Evolutionary conservation across 345 rosid species (phyloP).

Genomic region (Mercurialis annua): DNA sequence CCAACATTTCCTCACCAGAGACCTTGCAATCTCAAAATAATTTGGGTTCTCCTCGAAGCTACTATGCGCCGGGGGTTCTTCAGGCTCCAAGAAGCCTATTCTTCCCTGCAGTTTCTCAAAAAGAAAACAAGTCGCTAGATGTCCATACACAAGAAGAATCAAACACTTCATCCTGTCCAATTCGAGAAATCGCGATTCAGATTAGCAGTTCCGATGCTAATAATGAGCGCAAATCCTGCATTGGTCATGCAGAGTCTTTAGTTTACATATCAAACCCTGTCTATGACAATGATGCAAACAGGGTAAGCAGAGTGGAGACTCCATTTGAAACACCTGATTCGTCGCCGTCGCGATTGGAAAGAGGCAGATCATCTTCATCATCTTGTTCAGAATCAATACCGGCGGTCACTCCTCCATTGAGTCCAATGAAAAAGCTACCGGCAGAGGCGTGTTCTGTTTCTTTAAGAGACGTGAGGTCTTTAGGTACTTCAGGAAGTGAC

Average conservation of each 20-base stretch:
- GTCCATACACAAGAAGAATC: conserved; percentile 26
- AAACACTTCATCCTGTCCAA: conserved; percentile 27
- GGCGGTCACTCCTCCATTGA: conserved; percentile 55
- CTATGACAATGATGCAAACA: conserved; percentile 46
- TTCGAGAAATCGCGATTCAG: conserved; percentile 28
- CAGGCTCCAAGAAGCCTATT: conserved; percentile 57
- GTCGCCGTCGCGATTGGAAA: conserved; percentile 67
- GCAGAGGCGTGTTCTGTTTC: conserved; percentile 72
- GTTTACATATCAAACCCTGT: conserved; percentile 89
- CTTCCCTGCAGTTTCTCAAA: conserved; percentile 34
- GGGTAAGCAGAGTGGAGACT: conserved; percentile 32
- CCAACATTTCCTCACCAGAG: conserved; percentile 20
- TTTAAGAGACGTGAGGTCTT: conserved; percentile 48
- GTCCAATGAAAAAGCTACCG: conserved; percentile 84
- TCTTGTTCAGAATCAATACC: conserved; percentile 17
- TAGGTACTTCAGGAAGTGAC: conserved; percentile 54
- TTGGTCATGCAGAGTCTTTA: conserved; percentile 32
- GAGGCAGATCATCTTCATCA: conserved; percentile 22
- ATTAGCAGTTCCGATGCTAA: not conserved
- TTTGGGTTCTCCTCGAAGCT: conserved; percentile 35
- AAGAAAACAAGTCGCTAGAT: conserved; percentile 20
- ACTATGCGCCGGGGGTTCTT: conserved; percentile 63
- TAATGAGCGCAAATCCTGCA: conserved; percentile 20
- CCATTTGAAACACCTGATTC: conserved; percentile 83
- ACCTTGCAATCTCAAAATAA: conserved; percentile 18